These are phyloP conservation scores for Juncus effusus DNA, from an alignment of 176 grass and related monocot species.

Conservation along the genomic window DNA sequence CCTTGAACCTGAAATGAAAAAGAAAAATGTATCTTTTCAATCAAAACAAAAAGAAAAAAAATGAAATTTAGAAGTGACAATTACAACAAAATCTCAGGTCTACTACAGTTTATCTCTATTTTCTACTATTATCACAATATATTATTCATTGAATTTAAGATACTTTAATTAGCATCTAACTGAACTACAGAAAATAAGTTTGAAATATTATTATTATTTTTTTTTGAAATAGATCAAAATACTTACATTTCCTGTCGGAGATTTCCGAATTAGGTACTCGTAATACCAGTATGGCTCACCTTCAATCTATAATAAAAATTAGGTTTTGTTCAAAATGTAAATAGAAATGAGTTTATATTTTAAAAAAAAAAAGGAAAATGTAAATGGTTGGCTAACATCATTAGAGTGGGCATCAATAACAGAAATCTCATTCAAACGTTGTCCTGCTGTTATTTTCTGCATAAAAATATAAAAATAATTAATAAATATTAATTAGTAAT, in stretches of 20 bases:
- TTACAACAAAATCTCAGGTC: background rate
- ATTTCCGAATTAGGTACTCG: slow-evolving; percentile 90
- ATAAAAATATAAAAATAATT: slow-evolving; percentile 17
- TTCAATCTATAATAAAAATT: slow-evolving; percentile 51
- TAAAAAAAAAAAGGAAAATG: slow-evolving; percentile 19
- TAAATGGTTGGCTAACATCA: slow-evolving; percentile 41
- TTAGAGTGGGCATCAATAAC: slow-evolving; percentile 81
- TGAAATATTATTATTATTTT: too few species aligned
- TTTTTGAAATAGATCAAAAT: slow-evolving; percentile 1
- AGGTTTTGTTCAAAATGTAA: slow-evolving; percentile 20
- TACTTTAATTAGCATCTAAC: background rate
- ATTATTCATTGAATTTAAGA: background rate
- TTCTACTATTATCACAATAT: slow-evolving; percentile 15
- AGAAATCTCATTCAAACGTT: slow-evolving; percentile 87
- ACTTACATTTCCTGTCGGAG: slow-evolving; percentile 79
- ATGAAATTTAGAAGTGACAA: slow-evolving; percentile 11
- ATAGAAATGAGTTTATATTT: background rate
- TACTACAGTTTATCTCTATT: background rate
- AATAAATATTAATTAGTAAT: slow-evolving; percentile 9
- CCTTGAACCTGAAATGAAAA: slow-evolving; percentile 61
- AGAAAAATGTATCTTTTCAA: background rate
- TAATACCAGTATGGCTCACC: slow-evolving; percentile 94
- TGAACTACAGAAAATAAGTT: background rate
- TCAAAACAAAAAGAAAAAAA: slow-evolving; percentile 1
- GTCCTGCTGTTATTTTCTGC: slow-evolving; percentile 64